A percentile compares a stretch with the other conserved stretches of the same genome.
Conservation (phyloP, 352 stramenopile species). For the Pythium sp. region DNA sequence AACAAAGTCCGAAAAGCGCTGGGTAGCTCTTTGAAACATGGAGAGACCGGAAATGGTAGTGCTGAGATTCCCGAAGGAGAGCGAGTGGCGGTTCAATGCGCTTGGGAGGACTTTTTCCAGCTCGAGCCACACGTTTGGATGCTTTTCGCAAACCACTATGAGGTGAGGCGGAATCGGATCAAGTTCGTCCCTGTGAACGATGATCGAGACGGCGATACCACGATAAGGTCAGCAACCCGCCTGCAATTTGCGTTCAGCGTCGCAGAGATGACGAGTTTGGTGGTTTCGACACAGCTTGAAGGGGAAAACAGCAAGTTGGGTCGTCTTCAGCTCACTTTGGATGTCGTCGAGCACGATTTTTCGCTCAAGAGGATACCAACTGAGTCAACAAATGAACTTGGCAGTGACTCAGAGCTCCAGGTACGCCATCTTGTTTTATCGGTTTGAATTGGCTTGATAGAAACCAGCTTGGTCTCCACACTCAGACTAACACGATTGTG, state of each 20-base stretch:
- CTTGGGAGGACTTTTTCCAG: slow-evolving; percentile 26
- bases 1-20: background rate
- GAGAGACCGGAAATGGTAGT: background rate
- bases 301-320: too few relatives aligned
- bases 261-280: slow-evolving; percentile 10
- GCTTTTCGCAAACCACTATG: slow-evolving; percentile 16
- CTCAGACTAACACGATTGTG: background rate
- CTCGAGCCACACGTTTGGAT: slow-evolving; percentile 30
- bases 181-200: background rate
- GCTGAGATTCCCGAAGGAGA: background rate
- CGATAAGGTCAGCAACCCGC: background rate
- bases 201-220: background rate
- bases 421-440: background rate
- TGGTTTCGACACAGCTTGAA: slow-evolving; percentile 5
- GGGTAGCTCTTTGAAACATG: background rate
- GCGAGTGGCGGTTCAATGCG: slow-evolving; percentile 10
- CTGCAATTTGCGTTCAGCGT: slow-evolving; percentile 16
- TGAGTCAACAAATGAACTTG: background rate
- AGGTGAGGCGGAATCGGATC: slow-evolving; percentile 17
- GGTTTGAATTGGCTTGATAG: background rate
- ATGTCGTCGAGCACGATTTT: slow-evolving; percentile 25
- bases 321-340: slow-evolving; percentile 12
- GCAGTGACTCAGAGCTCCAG: background rate
- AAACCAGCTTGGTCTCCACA: background rate
- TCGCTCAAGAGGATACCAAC: slow-evolving; percentile 12